These are phyloP conservation scores for Dianthus caryophyllus DNA, from an alignment of 148 eudicot genomes.

Conservation along the genomic window DNA sequence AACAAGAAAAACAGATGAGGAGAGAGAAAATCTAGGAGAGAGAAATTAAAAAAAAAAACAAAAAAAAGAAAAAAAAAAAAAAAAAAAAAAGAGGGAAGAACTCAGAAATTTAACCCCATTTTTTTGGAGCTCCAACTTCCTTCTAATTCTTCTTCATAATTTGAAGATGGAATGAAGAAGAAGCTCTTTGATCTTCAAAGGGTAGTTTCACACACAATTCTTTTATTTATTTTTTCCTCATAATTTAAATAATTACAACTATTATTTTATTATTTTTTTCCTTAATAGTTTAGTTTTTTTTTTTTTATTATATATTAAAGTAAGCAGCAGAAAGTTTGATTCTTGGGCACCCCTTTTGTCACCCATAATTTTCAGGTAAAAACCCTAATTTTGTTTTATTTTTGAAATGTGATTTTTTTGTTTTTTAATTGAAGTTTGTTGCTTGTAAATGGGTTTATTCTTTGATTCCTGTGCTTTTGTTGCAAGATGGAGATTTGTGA, in stretches of 20 bases:
- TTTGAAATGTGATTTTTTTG: slow-evolving; percentile 6
- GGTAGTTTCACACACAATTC: background rate
- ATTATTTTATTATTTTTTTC: background rate
- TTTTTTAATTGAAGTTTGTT: slow-evolving; percentile 30
- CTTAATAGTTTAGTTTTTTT: background rate
- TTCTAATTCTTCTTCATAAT: slow-evolving; percentile 25
- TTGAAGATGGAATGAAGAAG: slow-evolving; percentile 26
- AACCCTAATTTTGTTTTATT: slow-evolving; percentile 20
- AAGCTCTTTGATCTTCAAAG: slow-evolving; percentile 31
- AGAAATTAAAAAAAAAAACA: slow-evolving; percentile 23
- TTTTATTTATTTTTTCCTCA: background rate
- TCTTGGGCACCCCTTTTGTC: slow-evolving; percentile 24
- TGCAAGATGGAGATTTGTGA: slow-evolving; percentile 1
- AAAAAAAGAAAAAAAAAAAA: slow-evolving; percentile 4
- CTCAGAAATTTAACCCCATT: slow-evolving; percentile 18
- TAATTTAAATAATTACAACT: too few relatives aligned
- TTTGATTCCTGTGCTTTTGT: slow-evolving; percentile 18
- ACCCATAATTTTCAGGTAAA: slow-evolving; percentile 43
- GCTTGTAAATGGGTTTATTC: slow-evolving; percentile 61
- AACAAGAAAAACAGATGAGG: slow-evolving; percentile 18
- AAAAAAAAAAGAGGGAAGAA: slow-evolving; percentile 31
- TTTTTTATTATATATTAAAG: slow-evolving; percentile 3
- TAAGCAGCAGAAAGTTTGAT: slow-evolving; percentile 18
- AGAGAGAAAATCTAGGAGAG: slow-evolving; percentile 31
- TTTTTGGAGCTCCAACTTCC: slow-evolving; percentile 38